Percentiles rank a stretch among this genome's conserved stretches.
These are phyloP conservation scores for Nakazawaea wickerhamii DNA, from an alignment of 805 yeast genomes.

Conservation along the genomic window DNA sequence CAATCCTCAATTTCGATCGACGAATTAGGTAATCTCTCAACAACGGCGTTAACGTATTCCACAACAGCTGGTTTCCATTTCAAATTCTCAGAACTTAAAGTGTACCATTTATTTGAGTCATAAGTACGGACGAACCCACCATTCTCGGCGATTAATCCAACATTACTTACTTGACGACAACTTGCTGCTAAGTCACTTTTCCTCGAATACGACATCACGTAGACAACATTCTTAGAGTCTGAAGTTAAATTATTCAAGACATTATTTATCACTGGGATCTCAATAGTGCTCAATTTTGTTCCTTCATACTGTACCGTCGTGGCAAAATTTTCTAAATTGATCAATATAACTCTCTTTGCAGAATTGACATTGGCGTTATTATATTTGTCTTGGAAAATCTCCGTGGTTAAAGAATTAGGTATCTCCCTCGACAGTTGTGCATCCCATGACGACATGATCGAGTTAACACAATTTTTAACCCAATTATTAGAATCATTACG, in stretches of 20 bases:
- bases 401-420: slow-evolving; percentile 22
- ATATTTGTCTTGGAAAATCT: slow-evolving; percentile 30
- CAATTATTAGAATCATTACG: slow-evolving; percentile 71
- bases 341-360: slow-evolving; percentile 41
- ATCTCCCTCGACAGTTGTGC: slow-evolving; percentile 27
- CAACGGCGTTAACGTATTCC: slow-evolving; percentile 50
- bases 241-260: slow-evolving; percentile 54
- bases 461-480: slow-evolving; percentile 53
- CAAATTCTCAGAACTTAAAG: slow-evolving; percentile 47
- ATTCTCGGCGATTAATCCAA: slow-evolving; percentile 86
- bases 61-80: slow-evolving; percentile 58
- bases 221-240: slow-evolving; percentile 62
- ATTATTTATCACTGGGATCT: slow-evolving; percentile 52
- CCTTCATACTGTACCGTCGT: slow-evolving; percentile 27
- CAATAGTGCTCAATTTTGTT: slow-evolving; percentile 42
- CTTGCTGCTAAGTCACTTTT: slow-evolving; percentile 60
- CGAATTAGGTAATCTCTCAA: slow-evolving; percentile 79
- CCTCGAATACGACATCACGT: slow-evolving; percentile 61
- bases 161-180: slow-evolving; percentile 58
- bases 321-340: slow-evolving; percentile 45
- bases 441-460: slow-evolving; percentile 50
- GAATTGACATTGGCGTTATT: slow-evolving; percentile 12
- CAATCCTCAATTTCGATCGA: slow-evolving; percentile 70
- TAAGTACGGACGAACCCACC: slow-evolving; percentile 72
- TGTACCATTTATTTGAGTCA: slow-evolving; percentile 51